Base-by-base conservation (phyloP, 164 flowering plant species). In the Piper betle region DNA sequence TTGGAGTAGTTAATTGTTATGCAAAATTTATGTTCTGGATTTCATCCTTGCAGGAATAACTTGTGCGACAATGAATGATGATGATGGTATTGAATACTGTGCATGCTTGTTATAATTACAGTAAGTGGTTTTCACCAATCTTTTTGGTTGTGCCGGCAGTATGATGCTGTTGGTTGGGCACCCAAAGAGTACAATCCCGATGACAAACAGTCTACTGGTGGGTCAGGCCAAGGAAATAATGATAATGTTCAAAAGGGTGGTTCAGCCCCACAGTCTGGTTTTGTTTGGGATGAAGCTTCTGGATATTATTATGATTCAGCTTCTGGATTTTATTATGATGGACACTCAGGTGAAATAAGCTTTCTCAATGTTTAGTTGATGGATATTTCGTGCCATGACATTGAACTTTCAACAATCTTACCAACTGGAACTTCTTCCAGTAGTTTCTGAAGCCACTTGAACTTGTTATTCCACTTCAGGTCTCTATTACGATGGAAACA, bases 251-350 rank as follows among this genome's bases (percentile, higher is more conserved):
- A 78, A 61, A 75, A n/a, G 48, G 79, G 75, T 70, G 75, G 82
- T 64, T 75, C 81, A 52, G 94, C 89, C 52, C 83, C 82, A 40
- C 93, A 87, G 62, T 84, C 96, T 64, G 99, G 97, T 6, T 94
- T 91, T 80, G 97, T 91, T 33, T 91, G 99, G 99, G 97, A 94
- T 82, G 99, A 91, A 71, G 88, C 96, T 71, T 94, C 99, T 70
- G 97, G 99, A 61, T 94, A 94, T 76, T 94, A 94, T 71, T 94
- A 84, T 74, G 97, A 94, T 85, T 91, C 99, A 60, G 69, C 97
- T 71, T 94, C 99, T 71, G 99, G 97, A 13, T 94, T 88, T 73
- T 94, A 94, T 72, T 94, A 88, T 74, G 99, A 94, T 72, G 89
- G 91, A 61, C 85, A 84, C 71, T 77, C 97, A 77, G 99, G 99